Evolutionary conservation across 805 yeast species (phyloP).

Genomic region (Candida maris): DNA sequence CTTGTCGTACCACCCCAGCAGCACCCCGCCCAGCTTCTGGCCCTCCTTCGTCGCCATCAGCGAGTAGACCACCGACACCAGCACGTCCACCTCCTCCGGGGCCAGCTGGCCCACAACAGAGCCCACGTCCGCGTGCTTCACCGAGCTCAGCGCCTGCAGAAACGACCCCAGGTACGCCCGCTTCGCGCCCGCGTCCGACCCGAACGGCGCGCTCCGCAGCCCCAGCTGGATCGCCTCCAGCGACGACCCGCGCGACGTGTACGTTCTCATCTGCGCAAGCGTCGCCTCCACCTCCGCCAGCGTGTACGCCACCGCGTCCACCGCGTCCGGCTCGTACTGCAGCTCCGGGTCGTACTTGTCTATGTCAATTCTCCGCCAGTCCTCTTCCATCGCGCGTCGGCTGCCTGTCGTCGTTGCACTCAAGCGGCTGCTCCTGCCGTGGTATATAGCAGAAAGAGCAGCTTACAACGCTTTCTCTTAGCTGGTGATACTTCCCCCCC

Average conservation of each 20-base stretch:
- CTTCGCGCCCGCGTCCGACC: constrained; percentile 60
- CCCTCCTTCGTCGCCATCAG: constrained; percentile 78
- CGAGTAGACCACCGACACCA: constrained; percentile 80
- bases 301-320: constrained; percentile 39
- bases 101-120: constrained; percentile 55
- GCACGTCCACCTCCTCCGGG: constrained; percentile 65
- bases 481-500: too few species aligned
- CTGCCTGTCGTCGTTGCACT: too few species aligned
- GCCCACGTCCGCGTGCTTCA: constrained; percentile 64
- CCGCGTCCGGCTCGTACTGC: constrained; percentile 31
- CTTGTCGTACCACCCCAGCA: constrained; percentile 91
- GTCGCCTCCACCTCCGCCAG: constrained; percentile 52
- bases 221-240: constrained; percentile 60
- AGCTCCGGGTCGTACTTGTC: constrained; percentile 87
- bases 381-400: too few species aligned
- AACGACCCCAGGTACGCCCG: constrained; percentile 51
- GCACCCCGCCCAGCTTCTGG: constrained; percentile 79
- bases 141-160: constrained; percentile 66
- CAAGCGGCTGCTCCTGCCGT: too few species aligned
- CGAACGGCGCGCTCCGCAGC: constrained; percentile 78
- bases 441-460: too few species aligned
- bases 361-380: constrained; percentile 93
- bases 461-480: too few species aligned
- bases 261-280: constrained; percentile 55
- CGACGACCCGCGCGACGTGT: constrained; percentile 69